Percentiles rank a stretch among this genome's conserved stretches.
phyloP scores from a whole-genome alignment of 2,329 filamentous ascomycete genomes.

The Dothistroma septosporum region DNA sequence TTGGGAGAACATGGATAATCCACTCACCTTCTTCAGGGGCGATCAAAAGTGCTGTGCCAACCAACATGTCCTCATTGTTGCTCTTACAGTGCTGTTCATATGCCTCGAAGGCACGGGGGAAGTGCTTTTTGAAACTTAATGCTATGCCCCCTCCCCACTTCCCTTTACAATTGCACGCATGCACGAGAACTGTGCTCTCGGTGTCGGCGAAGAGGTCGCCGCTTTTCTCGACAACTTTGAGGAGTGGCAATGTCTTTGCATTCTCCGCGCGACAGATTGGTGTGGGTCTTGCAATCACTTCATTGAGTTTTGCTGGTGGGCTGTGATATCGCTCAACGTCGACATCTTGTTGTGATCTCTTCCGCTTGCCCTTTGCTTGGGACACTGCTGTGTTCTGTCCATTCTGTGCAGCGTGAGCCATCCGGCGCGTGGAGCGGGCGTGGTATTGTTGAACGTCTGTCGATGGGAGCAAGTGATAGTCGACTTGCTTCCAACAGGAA shows the following conservation, averaged over 20 bases:
- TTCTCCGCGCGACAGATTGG: not conserved
- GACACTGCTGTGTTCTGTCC: too few species aligned
- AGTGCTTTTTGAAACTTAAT: conserved; percentile 46
- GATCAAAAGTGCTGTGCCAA: conserved; percentile 53
- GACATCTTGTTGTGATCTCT: too few species aligned
- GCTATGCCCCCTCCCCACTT: conserved; percentile 59
- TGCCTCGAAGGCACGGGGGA: conserved; percentile 48
- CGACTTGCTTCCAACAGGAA: too few species aligned
- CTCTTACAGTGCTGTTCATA: conserved; percentile 49
- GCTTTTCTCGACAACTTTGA: conserved; percentile 20
- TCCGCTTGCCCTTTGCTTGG: too few species aligned
- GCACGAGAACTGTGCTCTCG: conserved; percentile 49
- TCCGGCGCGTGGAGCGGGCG: too few species aligned
- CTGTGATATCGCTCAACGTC: too few species aligned
- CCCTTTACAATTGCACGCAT: conserved; percentile 58
- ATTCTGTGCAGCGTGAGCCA: too few species aligned
- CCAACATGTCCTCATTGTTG: conserved; percentile 28
- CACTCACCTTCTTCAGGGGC: conserved; percentile 43
- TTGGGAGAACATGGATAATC: conserved; percentile 34
- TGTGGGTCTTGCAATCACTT: not conserved
- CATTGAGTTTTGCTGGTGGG: too few species aligned
- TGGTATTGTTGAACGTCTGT: too few species aligned
- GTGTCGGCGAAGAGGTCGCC: conserved; percentile 55
- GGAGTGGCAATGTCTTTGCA: not conserved
- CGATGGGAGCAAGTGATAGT: too few species aligned